Evolutionary conservation across 2,329 filamentous ascomycete genomes (phyloP), one percentile per base, ranked within the genome.

Genomic region (Arthrocladium fulminans): DNA sequence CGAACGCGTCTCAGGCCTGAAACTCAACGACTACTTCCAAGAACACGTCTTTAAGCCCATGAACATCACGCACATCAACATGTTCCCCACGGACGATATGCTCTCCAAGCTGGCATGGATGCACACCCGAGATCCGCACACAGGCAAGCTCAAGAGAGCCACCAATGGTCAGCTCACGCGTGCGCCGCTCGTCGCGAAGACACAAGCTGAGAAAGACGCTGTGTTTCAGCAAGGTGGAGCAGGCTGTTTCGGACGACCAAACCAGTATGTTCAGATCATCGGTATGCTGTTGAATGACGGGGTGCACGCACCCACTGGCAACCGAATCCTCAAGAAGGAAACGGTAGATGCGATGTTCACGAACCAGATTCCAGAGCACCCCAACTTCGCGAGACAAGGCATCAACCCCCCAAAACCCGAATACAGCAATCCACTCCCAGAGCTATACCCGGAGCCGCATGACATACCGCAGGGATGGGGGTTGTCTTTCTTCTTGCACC

Each of bases 331-430:
- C 5, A 65, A 69, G 17, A 67, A 72, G 13, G 66, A 72, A 24
- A 83, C 80, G 0, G 74, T 86, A 0, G 71, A 80, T 10, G 63
- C 74, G 25, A 82, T 86, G 77, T 84, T 80, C 61, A 68, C 67
- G 49, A 84, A 86, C 59, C 80, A 80, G 55, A 74, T 83, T 48
- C 71, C 75, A 0, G 53, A 73, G 0, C 68, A 75, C 35, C 78
- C 78, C 0, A 61, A 80, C 55, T 79, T 76, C 51, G 70, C 68
- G 1, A 69, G 76, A 2, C 65, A 69, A 51, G 44, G 37, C 2
- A 67, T 75, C 8, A 60, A 68, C 0, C 67, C 72, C 0, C 66
- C 73, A 0, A 77, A 77, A 54, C 71, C 70, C 0, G 63, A 71
- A 22, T 63, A 77, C 20, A 69, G 72, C 2, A 75, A 78, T 55